A percentile compares a stretch with the other conserved stretches of the same genome.
Evolutionary conservation across 2,329 filamentous ascomycete species (phyloP).

Genomic region (Paramyrothecium sp.): DNA sequence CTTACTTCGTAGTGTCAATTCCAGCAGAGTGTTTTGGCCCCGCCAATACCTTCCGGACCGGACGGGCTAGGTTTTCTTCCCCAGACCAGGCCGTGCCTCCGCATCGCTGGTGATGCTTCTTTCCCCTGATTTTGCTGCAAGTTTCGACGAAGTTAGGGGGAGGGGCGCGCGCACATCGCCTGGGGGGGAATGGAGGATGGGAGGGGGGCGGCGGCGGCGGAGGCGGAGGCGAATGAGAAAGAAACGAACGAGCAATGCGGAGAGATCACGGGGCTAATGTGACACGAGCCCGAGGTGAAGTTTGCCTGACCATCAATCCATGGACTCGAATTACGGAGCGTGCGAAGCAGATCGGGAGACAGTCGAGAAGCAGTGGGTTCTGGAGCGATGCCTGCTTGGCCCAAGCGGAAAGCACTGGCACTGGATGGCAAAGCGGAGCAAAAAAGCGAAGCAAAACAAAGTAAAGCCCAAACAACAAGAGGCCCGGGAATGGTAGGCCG

Average conservation of each 20-base stretch:
- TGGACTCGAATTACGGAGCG: too few species aligned
- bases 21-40: background rate
- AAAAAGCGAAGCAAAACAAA: too few species aligned
- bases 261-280: background rate
- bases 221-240: background rate
- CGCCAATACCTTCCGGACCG: background rate
- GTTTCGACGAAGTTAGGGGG: too few species aligned
- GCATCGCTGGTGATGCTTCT: background rate
- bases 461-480: background rate
- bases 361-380: background rate
- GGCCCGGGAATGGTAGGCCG: background rate
- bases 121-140: background rate
- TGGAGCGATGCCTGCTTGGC: too few species aligned
- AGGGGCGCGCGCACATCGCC: too few species aligned
- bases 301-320: background rate
- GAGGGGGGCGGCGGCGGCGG: background rate
- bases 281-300: background rate
- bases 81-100: background rate
- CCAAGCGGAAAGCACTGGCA: too few species aligned
- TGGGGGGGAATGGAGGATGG: background rate
- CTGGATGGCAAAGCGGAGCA: too few species aligned
- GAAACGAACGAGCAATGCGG: background rate
- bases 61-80: background rate
- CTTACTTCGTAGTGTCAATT: conserved; percentile 3
- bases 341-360: background rate